phyloP scores from a whole-genome alignment of 2,329 filamentous ascomycete species.

The Blumeria hordei region DNA sequence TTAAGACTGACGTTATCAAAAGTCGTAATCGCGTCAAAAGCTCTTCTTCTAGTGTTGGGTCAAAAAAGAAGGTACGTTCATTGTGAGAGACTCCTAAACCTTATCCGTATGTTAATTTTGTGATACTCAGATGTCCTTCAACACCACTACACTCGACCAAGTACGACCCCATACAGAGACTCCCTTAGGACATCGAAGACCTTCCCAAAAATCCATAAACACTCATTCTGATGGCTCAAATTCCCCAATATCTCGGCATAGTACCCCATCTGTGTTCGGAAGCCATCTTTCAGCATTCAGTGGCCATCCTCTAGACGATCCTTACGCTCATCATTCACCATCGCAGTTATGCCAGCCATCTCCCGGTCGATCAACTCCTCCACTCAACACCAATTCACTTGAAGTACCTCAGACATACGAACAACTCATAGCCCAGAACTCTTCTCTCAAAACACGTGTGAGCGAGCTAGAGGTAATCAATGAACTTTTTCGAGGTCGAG shows the following conservation, averaged over 20 bases:
- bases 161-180: slow-evolving; percentile 30
- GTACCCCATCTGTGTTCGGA: slow-evolving; percentile 51
- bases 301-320: slow-evolving; percentile 39
- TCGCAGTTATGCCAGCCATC: slow-evolving; percentile 30
- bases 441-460: slow-evolving; percentile 78
- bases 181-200: slow-evolving; percentile 32
- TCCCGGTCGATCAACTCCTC: slow-evolving; percentile 27
- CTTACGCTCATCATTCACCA: slow-evolving; percentile 33
- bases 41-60: slow-evolving; percentile 44
- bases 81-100: too few relatives aligned
- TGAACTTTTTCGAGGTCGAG: slow-evolving; percentile 49
- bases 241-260: slow-evolving; percentile 57
- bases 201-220: slow-evolving; percentile 47
- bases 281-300: slow-evolving; percentile 62
- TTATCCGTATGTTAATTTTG: too few relatives aligned
- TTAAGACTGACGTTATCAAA: slow-evolving; percentile 99
- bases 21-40: slow-evolving; percentile 96
- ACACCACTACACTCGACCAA: slow-evolving; percentile 33
- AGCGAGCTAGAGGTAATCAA: slow-evolving; percentile 92
- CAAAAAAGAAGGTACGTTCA: slow-evolving; percentile 52
- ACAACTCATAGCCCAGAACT: slow-evolving; percentile 55
- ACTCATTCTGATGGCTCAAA: slow-evolving; percentile 51
- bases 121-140: slow-evolving; percentile 15
- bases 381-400: slow-evolving; percentile 32
- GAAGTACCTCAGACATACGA: slow-evolving; percentile 59